Base-by-base conservation (phyloP, 768 basidiomycete genomes). In the Cystofilobasidium macerans region DNA sequence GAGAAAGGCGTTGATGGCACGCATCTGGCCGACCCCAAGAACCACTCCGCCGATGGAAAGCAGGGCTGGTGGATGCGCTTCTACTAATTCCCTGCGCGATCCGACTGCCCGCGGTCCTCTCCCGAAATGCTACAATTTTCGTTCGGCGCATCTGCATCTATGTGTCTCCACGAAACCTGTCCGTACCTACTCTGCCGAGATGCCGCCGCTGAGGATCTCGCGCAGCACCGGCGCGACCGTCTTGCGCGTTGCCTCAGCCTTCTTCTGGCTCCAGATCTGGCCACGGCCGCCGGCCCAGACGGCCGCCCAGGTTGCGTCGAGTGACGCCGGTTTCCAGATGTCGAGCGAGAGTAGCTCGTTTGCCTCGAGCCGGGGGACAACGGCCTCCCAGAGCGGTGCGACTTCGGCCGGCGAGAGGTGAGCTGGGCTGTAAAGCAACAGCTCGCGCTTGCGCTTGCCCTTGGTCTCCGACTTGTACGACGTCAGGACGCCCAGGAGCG, bases 401-500 rank as follows among this genome's bases (percentile, higher is more conserved):
- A 38, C 59, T 1, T 35, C 24, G 26, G 6, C 40, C 18, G 32
- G 18, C 13, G 18, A 14, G 26, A 33, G 14, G 42, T 20, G 3
- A 40, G 40, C 20, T n/a, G 67, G 61, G n/a, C 48, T 24, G 35
- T 51, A 76, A 81, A 86, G 83, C 63, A 85, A 75, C 76, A 84
- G 77, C 77, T 89, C 85, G 51, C 89, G 78, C 68, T 79, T 81
- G 64, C 84, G 81, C 70, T 87, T 86, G 38, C 72, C 73, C 47
- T 80, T 70, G 32, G 40, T 53, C 30, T 45, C 42, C 9, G 42
- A 28, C 26, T 68, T 72, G 65, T 83, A 94, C 0, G 84, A 82
- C 7, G 90, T 93, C 48, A 97, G 80, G 38, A 93, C 81, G 1
- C 91, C 93, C 0, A 88, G 82, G 28, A 89, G 77, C 11, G 82